phyloP scores from a whole-genome alignment of 139 green algal genomes.

The Chlorella sp. region DNA sequence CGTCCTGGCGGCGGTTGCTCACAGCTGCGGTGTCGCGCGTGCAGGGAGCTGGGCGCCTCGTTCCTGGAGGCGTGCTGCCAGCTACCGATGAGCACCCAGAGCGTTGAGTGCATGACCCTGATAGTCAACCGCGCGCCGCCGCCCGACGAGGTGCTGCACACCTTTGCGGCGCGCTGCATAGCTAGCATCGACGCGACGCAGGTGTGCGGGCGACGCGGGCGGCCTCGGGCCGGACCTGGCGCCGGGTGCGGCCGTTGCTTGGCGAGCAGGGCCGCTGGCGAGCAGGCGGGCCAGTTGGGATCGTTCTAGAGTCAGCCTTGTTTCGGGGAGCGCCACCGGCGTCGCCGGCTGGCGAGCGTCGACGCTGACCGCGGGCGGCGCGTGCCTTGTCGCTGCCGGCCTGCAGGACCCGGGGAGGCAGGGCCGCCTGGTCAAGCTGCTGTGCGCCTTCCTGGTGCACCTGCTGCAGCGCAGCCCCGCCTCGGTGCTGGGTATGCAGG shows the following conservation, averaged over 20 bases:
- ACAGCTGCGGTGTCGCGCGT: not conserved
- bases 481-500: conserved; percentile 2
- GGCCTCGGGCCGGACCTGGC: too few species aligned
- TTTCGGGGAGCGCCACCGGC: not conserved
- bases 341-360: not conserved
- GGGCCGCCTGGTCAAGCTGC: conserved; percentile 20
- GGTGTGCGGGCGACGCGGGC: not conserved
- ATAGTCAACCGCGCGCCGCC: not conserved
- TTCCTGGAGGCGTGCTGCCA: not conserved
- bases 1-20: conserved; percentile 4
- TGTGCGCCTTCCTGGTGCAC: conserved; percentile 14
- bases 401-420: conserved; percentile 14
- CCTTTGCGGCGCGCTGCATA: conserved; percentile 19
- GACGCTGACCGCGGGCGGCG: not conserved
- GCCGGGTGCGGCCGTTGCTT: too few species aligned
- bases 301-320: not conserved
- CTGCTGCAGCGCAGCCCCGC: conserved; percentile 4
- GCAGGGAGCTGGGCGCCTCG: not conserved
- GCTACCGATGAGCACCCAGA: conserved; percentile 12
- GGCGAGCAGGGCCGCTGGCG: too few species aligned
- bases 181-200: not conserved
- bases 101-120: conserved; percentile 20
- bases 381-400: not conserved
- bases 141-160: conserved; percentile 24
- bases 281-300: too few species aligned